Conservation (phyloP, 73 alveolate genomes). For the Paramecium caudatum region DNA sequence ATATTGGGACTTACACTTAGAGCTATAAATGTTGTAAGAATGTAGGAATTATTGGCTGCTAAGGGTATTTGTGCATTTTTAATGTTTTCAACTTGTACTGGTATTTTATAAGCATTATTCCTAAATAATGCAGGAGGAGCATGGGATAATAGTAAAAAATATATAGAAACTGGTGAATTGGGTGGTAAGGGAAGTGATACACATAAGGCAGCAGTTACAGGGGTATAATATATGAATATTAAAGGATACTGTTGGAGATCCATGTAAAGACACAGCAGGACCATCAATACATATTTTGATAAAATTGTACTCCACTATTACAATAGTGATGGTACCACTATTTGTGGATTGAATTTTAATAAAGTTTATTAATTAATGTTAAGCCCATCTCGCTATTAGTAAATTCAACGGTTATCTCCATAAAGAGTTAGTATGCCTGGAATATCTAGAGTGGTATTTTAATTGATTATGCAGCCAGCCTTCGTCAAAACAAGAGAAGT, state of each 20-base stretch:
- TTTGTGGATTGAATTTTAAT: conserved; percentile 78
- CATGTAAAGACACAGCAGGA: conserved; percentile 94
- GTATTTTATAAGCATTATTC: conserved; percentile 91
- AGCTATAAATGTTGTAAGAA: conserved; percentile 75
- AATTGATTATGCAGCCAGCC: not conserved
- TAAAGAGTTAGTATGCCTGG: conserved; percentile 46
- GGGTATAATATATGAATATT: conserved; percentile 59
- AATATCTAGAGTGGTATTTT: not conserved
- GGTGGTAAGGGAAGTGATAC: conserved; percentile 96
- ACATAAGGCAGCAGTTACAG: conserved; percentile 95
- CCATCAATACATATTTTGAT: conserved; percentile 92
- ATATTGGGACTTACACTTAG: conserved; percentile 82
- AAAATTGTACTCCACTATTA: conserved; percentile 89
- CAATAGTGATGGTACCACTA: conserved; percentile 92
- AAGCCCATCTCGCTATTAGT: conserved; percentile 26
- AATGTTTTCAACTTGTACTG: conserved; percentile 95
- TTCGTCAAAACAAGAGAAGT: conserved; percentile 24
- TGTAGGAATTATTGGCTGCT: conserved; percentile 82
- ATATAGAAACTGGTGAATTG: conserved; percentile 90
- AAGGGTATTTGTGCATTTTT: conserved; percentile 87
- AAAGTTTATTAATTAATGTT: conserved; percentile 9
- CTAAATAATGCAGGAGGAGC: conserved; percentile 97
- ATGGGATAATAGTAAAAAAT: conserved; percentile 96
- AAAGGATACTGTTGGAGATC: conserved; percentile 96
- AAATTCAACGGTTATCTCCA: conserved; percentile 1